Evolutionary conservation across 164 flowering plant species (phyloP).

Genomic region (Umbellularia californica): DNA sequence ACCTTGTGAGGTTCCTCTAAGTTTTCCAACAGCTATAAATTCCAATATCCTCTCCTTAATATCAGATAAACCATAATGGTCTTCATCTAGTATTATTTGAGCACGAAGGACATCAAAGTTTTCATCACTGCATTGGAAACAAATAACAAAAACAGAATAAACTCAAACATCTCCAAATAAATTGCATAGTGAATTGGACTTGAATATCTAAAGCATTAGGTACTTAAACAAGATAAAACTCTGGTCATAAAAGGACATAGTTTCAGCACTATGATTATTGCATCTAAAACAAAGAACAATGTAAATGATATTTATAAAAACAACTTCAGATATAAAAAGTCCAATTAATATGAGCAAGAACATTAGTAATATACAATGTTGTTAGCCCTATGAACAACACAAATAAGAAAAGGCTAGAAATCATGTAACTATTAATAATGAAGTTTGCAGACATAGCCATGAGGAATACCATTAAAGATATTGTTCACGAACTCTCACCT

Average conservation of each 20-base stretch:
- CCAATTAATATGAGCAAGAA: neutral
- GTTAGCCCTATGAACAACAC: no score
- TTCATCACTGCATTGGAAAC: conserved; percentile 70
- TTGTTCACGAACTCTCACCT: no score
- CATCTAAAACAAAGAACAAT: neutral
- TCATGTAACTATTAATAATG: no score
- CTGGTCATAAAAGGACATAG: no score
- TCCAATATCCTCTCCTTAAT: conserved; percentile 99
- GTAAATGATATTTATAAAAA: neutral
- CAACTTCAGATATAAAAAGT: no score
- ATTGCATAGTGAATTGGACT: neutral
- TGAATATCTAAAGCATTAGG: neutral
- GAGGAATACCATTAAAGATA: no score
- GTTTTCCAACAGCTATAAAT: conserved; percentile 97
- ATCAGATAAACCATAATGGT: conserved; percentile 94
- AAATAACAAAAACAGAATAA: neutral
- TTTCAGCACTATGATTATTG: neutral
- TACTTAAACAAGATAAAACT: no score
- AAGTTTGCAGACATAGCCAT: no score
- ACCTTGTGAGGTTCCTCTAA: conserved; percentile 97
- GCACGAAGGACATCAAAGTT: conserved; percentile 87
- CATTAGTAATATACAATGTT: no score
- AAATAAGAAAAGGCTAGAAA: no score
- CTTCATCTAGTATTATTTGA: conserved; percentile 91
- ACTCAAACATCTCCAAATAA: neutral